These are phyloP conservation scores for Neonectria punicea DNA, from an alignment of 2,329 filamentous ascomycete genomes.

Conservation along the genomic window DNA sequence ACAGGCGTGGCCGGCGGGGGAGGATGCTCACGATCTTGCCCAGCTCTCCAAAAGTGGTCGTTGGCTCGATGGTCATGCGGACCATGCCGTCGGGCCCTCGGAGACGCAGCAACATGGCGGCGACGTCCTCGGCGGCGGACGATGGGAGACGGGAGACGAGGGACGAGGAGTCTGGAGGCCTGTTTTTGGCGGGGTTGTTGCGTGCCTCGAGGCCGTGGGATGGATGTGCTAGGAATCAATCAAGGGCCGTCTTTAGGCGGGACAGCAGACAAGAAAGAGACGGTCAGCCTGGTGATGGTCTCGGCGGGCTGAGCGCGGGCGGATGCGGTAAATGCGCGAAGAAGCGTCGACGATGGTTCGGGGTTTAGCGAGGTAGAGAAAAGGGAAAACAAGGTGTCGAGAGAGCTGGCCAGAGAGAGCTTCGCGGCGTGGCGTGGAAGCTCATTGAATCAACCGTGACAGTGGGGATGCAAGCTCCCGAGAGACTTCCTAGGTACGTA, in stretches of 20 bases:
- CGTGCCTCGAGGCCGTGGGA: neutral
- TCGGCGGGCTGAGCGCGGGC: neutral
- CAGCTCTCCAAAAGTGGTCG: conserved; percentile 76
- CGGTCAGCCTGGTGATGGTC: neutral
- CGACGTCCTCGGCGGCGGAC: conserved; percentile 13
- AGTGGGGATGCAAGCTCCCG: conserved; percentile 26
- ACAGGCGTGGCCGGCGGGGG: neutral
- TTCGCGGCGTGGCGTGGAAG: conserved; percentile 29
- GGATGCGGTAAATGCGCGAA: too few species aligned
- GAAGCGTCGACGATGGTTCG: neutral
- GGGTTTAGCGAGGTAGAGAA: neutral
- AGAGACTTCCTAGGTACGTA: conserved; percentile 12
- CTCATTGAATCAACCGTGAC: conserved; percentile 33
- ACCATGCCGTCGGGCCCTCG: conserved; percentile 94
- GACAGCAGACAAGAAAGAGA: neutral
- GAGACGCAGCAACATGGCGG: conserved; percentile 82
- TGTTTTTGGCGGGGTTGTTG: conserved; percentile 17
- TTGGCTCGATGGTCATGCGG: conserved; percentile 80
- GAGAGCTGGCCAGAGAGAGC: conserved; percentile 9
- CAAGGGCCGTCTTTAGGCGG: neutral
- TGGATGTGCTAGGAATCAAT: neutral
- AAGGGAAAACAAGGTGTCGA: neutral
- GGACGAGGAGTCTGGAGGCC: neutral
- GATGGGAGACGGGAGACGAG: neutral
- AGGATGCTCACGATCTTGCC: conserved; percentile 58